Base-by-base conservation (phyloP, 2,329 filamentous ascomycete species). In the Xylaria polymorpha region DNA sequence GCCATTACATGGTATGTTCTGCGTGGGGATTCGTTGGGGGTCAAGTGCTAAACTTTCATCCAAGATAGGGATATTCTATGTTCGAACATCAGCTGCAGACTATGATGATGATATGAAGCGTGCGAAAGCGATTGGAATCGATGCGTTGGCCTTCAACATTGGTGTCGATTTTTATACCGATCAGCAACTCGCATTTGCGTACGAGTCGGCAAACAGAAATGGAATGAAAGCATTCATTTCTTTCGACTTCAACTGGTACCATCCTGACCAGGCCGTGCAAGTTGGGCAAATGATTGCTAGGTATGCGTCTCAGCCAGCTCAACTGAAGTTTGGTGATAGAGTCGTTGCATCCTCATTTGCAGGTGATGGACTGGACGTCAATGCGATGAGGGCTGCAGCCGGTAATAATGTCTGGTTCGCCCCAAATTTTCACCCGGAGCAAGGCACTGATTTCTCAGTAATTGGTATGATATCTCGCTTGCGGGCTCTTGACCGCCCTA, bases 201-300 rank as follows among this genome's bases (percentile, higher is more conserved):
- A 86, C 68, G 77, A 83, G n/a, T 85, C 84, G 0, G 84, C 85
- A 3, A 80, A 81, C 10, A 78, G 78, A 8, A 81, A 81, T 35
- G 80, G 78, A 56, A 85, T 88, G 81, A 85, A 86, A 64, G 84
- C 87, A 15, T 87, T 88, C 64, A 82, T 88, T 70, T 87, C 85
- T 0, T 88, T 88, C 69, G 86, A 88, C 77, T 87, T 86, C 75
- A 85, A 86, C 78, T 83, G 83, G 81, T 85, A 80, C 77, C 67
- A 74, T 37, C 73, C 74, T 7, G 67, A 74, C 12, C 76, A 84
- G 50, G 80, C 81, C 1, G 76, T 75, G 8, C 78, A 77, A 14
- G 81, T 85, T 20, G 85, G 84, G 1, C 74, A 78, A 53, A 84
- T 83, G 73, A 80, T 87, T 64, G 81, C 80, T 14, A 77, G 83